Evolutionary conservation across 768 basidiomycete species (phyloP).

Genomic region (Candolleomyces efflorescens): DNA sequence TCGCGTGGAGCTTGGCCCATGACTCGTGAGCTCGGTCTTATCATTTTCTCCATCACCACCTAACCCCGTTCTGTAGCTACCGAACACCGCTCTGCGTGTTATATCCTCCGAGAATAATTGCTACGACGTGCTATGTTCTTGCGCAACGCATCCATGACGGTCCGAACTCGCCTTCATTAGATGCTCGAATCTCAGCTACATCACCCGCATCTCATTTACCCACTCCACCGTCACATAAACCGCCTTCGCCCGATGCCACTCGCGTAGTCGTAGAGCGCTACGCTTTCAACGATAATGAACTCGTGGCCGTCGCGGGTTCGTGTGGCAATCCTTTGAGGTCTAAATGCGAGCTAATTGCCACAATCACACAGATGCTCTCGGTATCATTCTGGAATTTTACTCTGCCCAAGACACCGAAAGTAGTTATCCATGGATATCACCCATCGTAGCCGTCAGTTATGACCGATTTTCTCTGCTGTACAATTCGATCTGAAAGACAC

Average conservation of each 20-base stretch:
- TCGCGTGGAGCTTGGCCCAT: slow-evolving; percentile 82
- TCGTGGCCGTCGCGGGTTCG: slow-evolving; percentile 58
- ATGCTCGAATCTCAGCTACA: slow-evolving; percentile 67
- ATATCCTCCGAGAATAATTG: slow-evolving; percentile 64
- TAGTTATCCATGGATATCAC: slow-evolving; percentile 44
- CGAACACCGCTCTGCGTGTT: slow-evolving; percentile 76
- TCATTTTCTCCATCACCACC: slow-evolving; percentile 6
- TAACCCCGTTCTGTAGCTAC: slow-evolving; percentile 43
- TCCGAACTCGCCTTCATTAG: slow-evolving; percentile 67
- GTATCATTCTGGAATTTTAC: slow-evolving; percentile 72
- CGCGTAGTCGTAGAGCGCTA: slow-evolving; percentile 68
- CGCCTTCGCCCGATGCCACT: slow-evolving; percentile 64
- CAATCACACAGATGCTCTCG: slow-evolving; percentile 47
- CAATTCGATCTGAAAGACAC: slow-evolving; percentile 4
- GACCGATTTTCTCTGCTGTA: not conserved
- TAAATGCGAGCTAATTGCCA: slow-evolving; percentile 4
- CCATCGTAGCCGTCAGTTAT: slow-evolving; percentile 47
- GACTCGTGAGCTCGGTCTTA: slow-evolving; percentile 61
- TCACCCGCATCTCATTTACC: slow-evolving; percentile 74
- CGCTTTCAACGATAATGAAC: slow-evolving; percentile 55
- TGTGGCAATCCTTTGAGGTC: not conserved
- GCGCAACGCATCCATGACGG: slow-evolving; percentile 72
- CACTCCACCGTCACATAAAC: slow-evolving; percentile 76
- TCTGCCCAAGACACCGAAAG: slow-evolving; percentile 48
- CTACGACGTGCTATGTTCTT: slow-evolving; percentile 73